These are phyloP conservation scores for Daldinia vernicosa DNA, from an alignment of 495 filamentous ascomycete species.

Conservation along the genomic window DNA sequence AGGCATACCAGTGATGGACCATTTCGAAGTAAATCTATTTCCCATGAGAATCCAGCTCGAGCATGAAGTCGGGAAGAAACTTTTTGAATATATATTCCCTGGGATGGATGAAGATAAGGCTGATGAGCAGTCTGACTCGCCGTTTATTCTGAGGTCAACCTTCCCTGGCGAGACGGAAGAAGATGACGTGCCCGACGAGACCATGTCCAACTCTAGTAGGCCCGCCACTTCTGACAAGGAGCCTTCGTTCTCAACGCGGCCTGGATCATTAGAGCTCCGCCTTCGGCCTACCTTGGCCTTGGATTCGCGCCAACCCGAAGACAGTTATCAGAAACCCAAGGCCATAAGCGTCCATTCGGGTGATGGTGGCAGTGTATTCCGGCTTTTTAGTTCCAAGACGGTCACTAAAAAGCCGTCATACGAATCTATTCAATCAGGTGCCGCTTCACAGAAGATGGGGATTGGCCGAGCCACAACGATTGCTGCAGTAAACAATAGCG, in stretches of 20 bases:
- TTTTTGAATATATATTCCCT: conserved; percentile 99
- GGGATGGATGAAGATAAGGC: conserved; percentile 60
- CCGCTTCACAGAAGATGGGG: conserved; percentile 50
- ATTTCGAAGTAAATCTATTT: conserved; percentile 94
- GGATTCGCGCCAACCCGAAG: conserved; percentile 53
- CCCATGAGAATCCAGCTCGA: conserved; percentile 95
- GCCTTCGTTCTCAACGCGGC: conserved; percentile 58
- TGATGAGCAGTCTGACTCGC: conserved; percentile 69
- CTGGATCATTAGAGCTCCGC: conserved; percentile 77
- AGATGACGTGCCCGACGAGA: conserved; percentile 60
- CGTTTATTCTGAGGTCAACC: conserved; percentile 84
- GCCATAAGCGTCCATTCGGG: conserved; percentile 58
- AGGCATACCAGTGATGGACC: conserved; percentile 95
- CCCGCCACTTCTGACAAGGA: conserved; percentile 49
- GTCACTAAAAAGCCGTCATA: conserved; percentile 69
- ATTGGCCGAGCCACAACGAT: conserved; percentile 62
- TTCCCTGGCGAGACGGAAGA: conserved; percentile 72
- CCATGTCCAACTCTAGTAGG: conserved; percentile 43
- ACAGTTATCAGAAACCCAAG: conserved; percentile 57
- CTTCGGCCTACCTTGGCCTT: conserved; percentile 80
- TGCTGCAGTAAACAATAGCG: conserved; percentile 54
- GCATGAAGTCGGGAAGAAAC: conserved; percentile 87
- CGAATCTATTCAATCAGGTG: conserved; percentile 68
- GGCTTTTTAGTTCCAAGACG: conserved; percentile 60
- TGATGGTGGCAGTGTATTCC: conserved; percentile 61